Percentiles rank a stretch among this genome's conserved stretches.
Conservation (phyloP, 139 green algal species). For the Tetradesmus lagerheimii region DNA sequence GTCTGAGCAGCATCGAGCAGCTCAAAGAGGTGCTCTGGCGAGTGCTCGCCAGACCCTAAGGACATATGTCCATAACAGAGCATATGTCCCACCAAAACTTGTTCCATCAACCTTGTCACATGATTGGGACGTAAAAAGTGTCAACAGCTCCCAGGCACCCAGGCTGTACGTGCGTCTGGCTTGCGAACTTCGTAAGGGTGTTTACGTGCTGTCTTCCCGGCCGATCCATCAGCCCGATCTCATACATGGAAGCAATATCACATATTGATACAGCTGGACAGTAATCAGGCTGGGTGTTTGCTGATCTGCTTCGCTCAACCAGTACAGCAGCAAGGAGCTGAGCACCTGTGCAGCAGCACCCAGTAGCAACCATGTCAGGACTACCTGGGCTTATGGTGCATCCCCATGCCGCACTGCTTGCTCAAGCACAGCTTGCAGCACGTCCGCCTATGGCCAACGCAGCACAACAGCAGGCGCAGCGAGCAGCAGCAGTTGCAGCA, state of each 20-base stretch:
- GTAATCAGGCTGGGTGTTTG: too few relatives aligned
- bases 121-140: too few relatives aligned
- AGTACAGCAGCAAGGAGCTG: neutral
- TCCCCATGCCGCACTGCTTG: conserved; percentile 16
- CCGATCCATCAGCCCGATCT: neutral
- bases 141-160: too few relatives aligned
- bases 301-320: neutral
- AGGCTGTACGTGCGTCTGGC: neutral
- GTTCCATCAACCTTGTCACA: too few relatives aligned
- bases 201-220: neutral
- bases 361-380: conserved; percentile 1
- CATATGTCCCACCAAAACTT: too few relatives aligned
- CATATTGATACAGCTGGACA: too few relatives aligned
- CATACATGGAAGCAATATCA: too few relatives aligned
- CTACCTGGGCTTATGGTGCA: neutral
- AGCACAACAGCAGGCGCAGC: conserved; percentile 17
- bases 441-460: neutral
- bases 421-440: neutral
- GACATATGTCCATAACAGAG: too few relatives aligned
- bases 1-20: too few relatives aligned
- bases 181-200: neutral
- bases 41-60: too few relatives aligned
- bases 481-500: neutral
- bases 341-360: neutral
- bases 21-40: too few relatives aligned